Percentiles rank a stretch among this genome's conserved stretches.
Evolutionary conservation across 1,284 basidiomycete species (phyloP).

Genomic region (Stygiomarasmius scandens): DNA sequence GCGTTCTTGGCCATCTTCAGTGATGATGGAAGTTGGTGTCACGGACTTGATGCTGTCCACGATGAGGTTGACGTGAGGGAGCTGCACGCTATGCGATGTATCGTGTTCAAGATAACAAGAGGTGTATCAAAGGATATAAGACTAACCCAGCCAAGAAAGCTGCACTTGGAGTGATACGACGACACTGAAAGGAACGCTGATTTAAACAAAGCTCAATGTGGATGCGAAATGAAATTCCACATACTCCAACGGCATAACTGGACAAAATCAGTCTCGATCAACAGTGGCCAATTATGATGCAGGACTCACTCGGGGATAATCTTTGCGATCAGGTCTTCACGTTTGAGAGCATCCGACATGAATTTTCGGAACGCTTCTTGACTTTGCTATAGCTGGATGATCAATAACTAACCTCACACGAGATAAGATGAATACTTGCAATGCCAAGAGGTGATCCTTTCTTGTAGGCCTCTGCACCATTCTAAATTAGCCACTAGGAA

Average conservation of each 20-base stretch:
- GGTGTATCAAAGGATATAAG: neutral
- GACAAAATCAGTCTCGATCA: neutral
- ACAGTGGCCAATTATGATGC: neutral
- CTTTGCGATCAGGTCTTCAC: neutral
- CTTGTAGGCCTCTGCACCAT: neutral
- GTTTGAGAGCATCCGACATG: neutral
- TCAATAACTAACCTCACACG: neutral
- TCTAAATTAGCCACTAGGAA: neutral
- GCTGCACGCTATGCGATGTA: neutral
- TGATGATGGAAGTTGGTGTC: neutral
- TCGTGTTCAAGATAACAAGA: neutral
- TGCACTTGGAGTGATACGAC: neutral
- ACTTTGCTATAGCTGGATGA: neutral
- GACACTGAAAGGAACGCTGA: neutral
- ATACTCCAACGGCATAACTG: neutral
- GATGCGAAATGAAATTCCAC: neutral
- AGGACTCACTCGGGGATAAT: slow-evolving; percentile 1
- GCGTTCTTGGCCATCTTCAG: neutral
- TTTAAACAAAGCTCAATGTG: neutral
- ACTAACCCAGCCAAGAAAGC: neutral
- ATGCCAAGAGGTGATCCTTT: neutral
- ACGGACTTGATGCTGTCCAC: neutral
- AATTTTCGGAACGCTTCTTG: neutral
- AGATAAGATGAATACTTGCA: neutral
- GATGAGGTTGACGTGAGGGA: slow-evolving; percentile 2